Base-by-base conservation (phyloP, 495 filamentous ascomycete genomes). In the Pseudevernia furfuracea region DNA sequence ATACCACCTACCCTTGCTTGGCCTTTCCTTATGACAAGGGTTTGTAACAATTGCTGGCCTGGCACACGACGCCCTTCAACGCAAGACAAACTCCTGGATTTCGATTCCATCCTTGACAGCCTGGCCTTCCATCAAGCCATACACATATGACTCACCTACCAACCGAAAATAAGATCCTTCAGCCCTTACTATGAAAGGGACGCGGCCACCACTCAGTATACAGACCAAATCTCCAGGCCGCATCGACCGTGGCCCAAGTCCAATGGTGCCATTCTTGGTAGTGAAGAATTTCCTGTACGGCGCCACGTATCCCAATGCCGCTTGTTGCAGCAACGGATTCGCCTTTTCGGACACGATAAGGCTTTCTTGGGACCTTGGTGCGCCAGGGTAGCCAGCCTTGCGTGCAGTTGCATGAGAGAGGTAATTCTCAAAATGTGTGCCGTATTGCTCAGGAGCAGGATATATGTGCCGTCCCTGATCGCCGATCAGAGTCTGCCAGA, bases 211-310 rank as follows among this genome's bases (percentile, higher is more conserved):
- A 10, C 44, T 61, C 10, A 71, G 52, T 12, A 66, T 52, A 61
- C 68, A 70, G 2, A 68, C 64, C 49, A 64, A 34, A 30, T 71
- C 70, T 15, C 70, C 60, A n/a, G 38, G 34, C 15, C 25, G 34
- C 56, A 66, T 55, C 15, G 65, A 65, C 34, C 57, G 41, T 43
- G 68, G 68, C n/a, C 65, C 68, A 36, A 62, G 62, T 10, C 69
- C 68, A 25, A 71, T 58, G 17, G 60, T 37, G 59, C 48, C 59
- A 15, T 55, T 59, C 25, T 36, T 59, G 14, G 59, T 64, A 12
- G 64, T 58, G 39, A 70, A 70, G 10, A 60, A 55, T 12, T 55
- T 62, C 41, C 60, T 48, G 36, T 55, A 12, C 39, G 60, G 46
- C 30, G 60, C 34, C 17, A 62, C 48, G 23, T 62, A 62, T 53